A percentile compares a stretch with the other conserved stretches of the same genome.
Conservation (phyloP, 2,329 filamentous ascomycete genomes). For the Trichophyton rubrum region DNA sequence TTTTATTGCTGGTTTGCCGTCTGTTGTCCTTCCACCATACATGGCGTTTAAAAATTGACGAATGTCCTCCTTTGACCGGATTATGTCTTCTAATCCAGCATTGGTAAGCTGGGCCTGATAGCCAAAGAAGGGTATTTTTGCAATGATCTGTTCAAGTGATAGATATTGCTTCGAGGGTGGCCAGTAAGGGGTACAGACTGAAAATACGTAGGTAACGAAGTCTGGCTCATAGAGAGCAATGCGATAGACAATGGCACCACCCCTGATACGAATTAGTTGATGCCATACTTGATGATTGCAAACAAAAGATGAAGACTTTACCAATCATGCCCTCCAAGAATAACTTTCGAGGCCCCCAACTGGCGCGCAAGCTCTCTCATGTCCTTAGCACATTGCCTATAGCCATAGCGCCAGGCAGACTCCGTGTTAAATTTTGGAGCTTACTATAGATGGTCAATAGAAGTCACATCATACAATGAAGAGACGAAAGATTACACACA, state of each 20-base stretch:
- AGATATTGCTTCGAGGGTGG: constrained; percentile 43
- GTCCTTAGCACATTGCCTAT: constrained; percentile 62
- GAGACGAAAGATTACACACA: constrained; percentile 26
- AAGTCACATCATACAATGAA: not conserved
- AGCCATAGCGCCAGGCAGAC: constrained; percentile 50
- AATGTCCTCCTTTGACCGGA: constrained; percentile 50
- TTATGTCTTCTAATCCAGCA: constrained; percentile 49
- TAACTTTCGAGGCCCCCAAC: constrained; percentile 46
- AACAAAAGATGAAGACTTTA: constrained; percentile 13
- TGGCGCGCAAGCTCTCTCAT: constrained; percentile 58
- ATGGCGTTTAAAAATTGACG: constrained; percentile 57
- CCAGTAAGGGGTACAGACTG: constrained; percentile 64
- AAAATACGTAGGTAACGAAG: constrained; percentile 62
- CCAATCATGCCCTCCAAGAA: constrained; percentile 88
- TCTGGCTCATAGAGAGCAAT: constrained; percentile 60
- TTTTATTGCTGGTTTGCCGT: constrained; percentile 49
- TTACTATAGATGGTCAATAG: constrained; percentile 22
- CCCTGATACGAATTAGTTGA: constrained; percentile 35
- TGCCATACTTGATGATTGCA: not conserved
- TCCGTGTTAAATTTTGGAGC: constrained; percentile 46
- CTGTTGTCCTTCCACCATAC: constrained; percentile 52
- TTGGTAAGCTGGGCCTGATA: constrained; percentile 76
- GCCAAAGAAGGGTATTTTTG: constrained; percentile 53
- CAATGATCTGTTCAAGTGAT: constrained; percentile 49
- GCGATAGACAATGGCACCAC: constrained; percentile 65